A percentile compares a stretch with the other conserved stretches of the same genome.
Evolutionary conservation across 208 protist species (phyloP).

Genomic region (Acanthamoeba rhysodes): DNA sequence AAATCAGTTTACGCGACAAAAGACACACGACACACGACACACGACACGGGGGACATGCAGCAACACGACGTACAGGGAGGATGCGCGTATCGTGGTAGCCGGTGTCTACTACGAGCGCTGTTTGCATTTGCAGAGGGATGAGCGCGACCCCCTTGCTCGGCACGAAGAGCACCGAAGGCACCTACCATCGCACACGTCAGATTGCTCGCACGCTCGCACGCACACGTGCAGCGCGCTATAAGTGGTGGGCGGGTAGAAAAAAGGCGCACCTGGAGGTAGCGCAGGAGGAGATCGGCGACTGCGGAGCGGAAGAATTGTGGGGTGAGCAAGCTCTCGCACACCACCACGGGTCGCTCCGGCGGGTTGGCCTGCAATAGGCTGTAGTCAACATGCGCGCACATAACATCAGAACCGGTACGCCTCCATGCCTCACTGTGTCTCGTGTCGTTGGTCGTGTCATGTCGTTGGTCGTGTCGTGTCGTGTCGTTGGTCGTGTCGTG

Average conservation of each 20-base stretch:
- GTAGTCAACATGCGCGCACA: background rate
- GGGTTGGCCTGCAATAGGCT: slow-evolving; percentile 32
- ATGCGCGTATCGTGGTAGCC: slow-evolving; percentile 42
- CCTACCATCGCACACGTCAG: background rate
- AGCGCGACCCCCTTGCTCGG: slow-evolving; percentile 45
- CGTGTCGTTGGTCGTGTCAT: too few species aligned
- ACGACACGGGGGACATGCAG: too few species aligned
- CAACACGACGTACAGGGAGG: background rate
- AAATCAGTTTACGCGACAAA: background rate
- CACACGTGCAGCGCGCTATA: background rate
- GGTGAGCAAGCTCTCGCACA: slow-evolving; percentile 28
- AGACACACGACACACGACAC: background rate
- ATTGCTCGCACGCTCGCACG: background rate
- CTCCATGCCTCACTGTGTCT: too few species aligned
- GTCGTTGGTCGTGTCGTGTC: too few species aligned
- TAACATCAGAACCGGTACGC: background rate
- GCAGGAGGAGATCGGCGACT: slow-evolving; percentile 1
- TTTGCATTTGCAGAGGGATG: slow-evolving; percentile 35
- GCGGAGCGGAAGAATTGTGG: slow-evolving; percentile 32
- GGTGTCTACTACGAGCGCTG: background rate
- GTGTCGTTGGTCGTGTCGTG: background rate
- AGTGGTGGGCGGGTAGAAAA: background rate
- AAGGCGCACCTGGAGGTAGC: background rate
- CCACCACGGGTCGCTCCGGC: slow-evolving; percentile 22
- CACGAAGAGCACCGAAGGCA: slow-evolving; percentile 27